Evolutionary conservation across 2,329 filamentous ascomycete species (phyloP), one percentile per base, ranked within the genome.

Genomic region (Ascochyta rabiei): DNA sequence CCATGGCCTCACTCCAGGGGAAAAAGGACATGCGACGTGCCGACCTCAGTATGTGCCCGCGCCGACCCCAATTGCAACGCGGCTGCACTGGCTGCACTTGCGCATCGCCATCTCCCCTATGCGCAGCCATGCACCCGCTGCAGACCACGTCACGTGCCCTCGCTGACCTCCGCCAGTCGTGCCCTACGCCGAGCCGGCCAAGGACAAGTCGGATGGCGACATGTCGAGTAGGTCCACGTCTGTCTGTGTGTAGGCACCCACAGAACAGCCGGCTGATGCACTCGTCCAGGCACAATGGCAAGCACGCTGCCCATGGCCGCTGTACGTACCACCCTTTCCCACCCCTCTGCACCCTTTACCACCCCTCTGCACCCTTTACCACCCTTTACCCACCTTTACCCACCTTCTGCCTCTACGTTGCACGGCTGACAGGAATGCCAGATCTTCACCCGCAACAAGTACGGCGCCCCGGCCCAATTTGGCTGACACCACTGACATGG

Each of bases 261-360:
- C n/a, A 10, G 8, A 21, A 19, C n/a, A 10, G 8, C n/a, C 35
- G 54, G 24, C 58, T 59, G 40, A 60, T 24, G 37, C 26, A 18
- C 26, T 33, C 41, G 21, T 35, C 40, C 47, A 84, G 83, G 82
- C 67, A 85, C 84, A 43, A 82, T 88, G 78, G 81, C 83, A 48
- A 93, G 88, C 71, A 96, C 93, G 31, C 81, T 98, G 71, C 93
- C 93, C 55, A 97, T 97, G 93, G 92, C 91, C 54, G 93, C 93
- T 61, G 85, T 87, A 79, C 75, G 81, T 80, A 49, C 56, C 39
- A 43, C 57, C 45, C 34, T n/a, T n/a, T n/a, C n/a, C n/a, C n/a
- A n/a, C n/a, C n/a, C n/a, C n/a, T n/a, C n/a, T n/a, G n/a, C n/a
- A n/a, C n/a, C n/a, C n/a, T n/a, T n/a, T n/a, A n/a, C n/a, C n/a